phyloP scores from a whole-genome alignment of 768 basidiomycete genomes.

The Pluteus cervinus region DNA sequence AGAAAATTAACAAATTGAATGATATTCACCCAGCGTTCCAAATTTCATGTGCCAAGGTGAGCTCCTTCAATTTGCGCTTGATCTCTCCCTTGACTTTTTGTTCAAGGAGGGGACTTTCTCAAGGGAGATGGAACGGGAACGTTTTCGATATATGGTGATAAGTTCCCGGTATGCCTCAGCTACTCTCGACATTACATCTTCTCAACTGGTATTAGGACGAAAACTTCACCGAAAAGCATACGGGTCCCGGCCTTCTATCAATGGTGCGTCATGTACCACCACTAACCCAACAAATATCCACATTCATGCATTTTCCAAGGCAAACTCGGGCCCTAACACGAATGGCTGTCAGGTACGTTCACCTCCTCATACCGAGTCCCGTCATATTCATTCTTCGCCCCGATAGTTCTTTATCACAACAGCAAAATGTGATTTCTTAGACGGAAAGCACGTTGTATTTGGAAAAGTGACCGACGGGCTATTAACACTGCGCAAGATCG shows the following conservation, averaged over 20 bases:
- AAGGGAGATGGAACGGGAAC: constrained; percentile 94
- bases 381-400: neutral
- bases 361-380: neutral
- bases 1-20: neutral
- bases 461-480: constrained; percentile 89
- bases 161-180: constrained; percentile 64
- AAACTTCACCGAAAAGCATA: constrained; percentile 90
- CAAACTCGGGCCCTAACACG: constrained; percentile 91
- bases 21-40: constrained; percentile 52
- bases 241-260: constrained; percentile 77
- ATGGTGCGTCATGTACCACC: constrained; percentile 54
- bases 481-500: constrained; percentile 93
- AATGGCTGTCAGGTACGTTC: constrained; percentile 79
- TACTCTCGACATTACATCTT: neutral
- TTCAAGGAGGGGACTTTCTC: constrained; percentile 84
- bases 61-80: constrained; percentile 2
- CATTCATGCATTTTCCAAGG: constrained; percentile 38
- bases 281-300: neutral
- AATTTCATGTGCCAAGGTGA: constrained; percentile 97
- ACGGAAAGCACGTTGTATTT: constrained; percentile 92
- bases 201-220: constrained; percentile 60
- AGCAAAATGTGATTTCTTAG: constrained; percentile 90
- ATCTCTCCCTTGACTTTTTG: constrained; percentile 2
- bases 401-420: constrained; percentile 94
- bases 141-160: constrained; percentile 96